These are phyloP conservation scores for Boletellus sp. DNA, from an alignment of 1,284 basidiomycete genomes.

Conservation along the genomic window DNA sequence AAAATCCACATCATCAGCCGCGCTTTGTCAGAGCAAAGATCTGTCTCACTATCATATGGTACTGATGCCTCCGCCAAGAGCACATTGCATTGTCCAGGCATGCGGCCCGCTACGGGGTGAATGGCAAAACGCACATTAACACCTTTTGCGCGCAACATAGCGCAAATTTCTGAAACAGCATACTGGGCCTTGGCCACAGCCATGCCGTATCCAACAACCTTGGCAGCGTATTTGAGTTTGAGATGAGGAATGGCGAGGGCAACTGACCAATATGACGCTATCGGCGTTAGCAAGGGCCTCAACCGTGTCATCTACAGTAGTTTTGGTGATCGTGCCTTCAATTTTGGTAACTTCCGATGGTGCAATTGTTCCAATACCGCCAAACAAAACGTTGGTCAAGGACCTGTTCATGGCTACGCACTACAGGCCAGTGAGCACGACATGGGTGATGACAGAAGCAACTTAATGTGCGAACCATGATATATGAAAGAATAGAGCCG, in stretches of 20 bases:
- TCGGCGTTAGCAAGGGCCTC: constrained; percentile 76
- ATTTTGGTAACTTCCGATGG: constrained; percentile 65
- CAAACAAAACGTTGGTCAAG: constrained; percentile 74
- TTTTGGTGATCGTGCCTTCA: constrained; percentile 75
- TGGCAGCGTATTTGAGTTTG: constrained; percentile 4
- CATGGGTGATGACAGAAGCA: constrained; percentile 1
- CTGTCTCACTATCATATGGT: constrained; percentile 77
- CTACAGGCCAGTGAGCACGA: constrained; percentile 38
- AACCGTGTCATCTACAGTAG: constrained; percentile 72
- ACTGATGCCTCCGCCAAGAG: constrained; percentile 83
- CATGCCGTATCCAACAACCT: constrained; percentile 89
- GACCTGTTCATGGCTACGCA: constrained; percentile 88
- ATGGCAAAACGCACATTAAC: constrained; percentile 73
- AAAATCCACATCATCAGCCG: constrained; percentile 2
- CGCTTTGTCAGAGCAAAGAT: not conserved
- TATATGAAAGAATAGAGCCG: constrained; percentile 86
- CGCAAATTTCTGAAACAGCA: constrained; percentile 79
- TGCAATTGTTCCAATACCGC: constrained; percentile 64
- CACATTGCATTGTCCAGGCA: constrained; percentile 86
- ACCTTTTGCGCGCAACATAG: constrained; percentile 65
- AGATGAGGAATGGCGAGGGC: not conserved
- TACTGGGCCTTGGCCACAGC: constrained; percentile 87
- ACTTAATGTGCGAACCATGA: constrained; percentile 60
- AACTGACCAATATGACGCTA: constrained; percentile 71
- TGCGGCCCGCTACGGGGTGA: constrained; percentile 67